Evolutionary conservation across 106 monocot genomes (phyloP), one percentile per base, ranked within the genome.

Genomic region (Allium sativum): DNA sequence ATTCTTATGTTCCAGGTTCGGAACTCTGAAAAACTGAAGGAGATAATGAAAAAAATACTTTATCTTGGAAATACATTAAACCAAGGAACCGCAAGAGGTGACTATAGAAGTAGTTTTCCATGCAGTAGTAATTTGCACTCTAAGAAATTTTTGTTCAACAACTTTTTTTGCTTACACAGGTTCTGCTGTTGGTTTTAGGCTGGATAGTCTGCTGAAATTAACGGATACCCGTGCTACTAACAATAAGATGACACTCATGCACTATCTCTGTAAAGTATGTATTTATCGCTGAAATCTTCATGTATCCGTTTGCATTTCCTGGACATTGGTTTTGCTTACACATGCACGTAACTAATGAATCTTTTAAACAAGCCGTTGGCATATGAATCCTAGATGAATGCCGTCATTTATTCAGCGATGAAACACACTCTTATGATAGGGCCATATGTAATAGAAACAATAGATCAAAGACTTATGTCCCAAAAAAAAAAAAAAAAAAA

Each of bases 21-120:
- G 61, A 78, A 72, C 65, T 93, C 93, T 74, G 74, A 83, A 45
- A 93, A 93, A 72, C 61, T 93, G 40, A 93, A 89, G 73, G 93
- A 85, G 55, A 81, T 93, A 48, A 85, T 93, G 93, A 89, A 93
- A 73, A 93, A 74, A 72, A 93, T 93, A 76, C 65, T 93, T 7
- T 65, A 64, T 66, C 85, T 93, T 57, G 93, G 93, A 53, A 93
- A 93, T 70, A 81, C 79, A 64, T 59, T 93, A 52, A 93, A 93
- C 76, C 93, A 93, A 59, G 93, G 93, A 79, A 93, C 93, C 65
- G 78, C 89, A 56, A 79, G 89, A 79, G 93, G 93, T 93, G 81
- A 74, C 18, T 7, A 45, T 12, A 61, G 14, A 61, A 9, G 47
- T 14, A 46, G 11, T 50, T 50, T 12, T 50, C 48, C 48, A 50